Evolutionary conservation across 1,284 basidiomycete species (phyloP), one percentile per base, ranked within the genome.

Genomic region (Cutaneotrichosporon cyanovorans): DNA sequence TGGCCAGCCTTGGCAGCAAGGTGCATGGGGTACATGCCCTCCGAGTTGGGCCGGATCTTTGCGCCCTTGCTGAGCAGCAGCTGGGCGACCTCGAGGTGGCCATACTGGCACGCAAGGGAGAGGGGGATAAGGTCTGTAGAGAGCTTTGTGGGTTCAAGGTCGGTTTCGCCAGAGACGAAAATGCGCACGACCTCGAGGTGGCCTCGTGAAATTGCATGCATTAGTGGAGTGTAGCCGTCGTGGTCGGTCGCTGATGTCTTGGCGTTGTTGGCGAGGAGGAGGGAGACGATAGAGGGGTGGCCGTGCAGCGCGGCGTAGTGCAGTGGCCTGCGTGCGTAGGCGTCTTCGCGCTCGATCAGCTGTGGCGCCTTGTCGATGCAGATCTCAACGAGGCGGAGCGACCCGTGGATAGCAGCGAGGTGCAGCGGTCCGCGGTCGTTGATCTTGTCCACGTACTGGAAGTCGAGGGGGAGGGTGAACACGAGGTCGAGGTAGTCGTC

Each of bases 1-100:
- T 96, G 92, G 1, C 95, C 95, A 62, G 91, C 87, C 48, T 87
- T 82, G n/a, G 92, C 92, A 19, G 95, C 95, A n/a, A 98, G 80
- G 72, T 98, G 93, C 62, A 95, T 87, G 0, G 95, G 92, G 64
- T 86, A 93, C 63, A 97, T 85, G 15, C 95, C 95, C 56, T 93
- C 96, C 41, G 83, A 87, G 65, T 97, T 97, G 4, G 90, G 79
- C 20, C 85, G 63, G 54, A 87, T 85, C 43, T 78, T 78, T 5
- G 89, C 90, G 18, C 85, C 85, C 40, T 84, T 79, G 57, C 83
- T 74, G 15, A 92, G 77, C 7, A 99, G 74, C 2, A 93, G 72
- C 5, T 80, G 68, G 6, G 86, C 88, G 21, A 97, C 87, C 35
- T 88, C 83, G 36, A 85, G 77, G 63, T 93, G 86, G 0, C 95